A percentile compares a stretch with the other conserved stretches of the same genome.
These are phyloP conservation scores for Achaetomium macrosporum DNA, from an alignment of 2,329 filamentous ascomycete genomes.

Conservation along the genomic window DNA sequence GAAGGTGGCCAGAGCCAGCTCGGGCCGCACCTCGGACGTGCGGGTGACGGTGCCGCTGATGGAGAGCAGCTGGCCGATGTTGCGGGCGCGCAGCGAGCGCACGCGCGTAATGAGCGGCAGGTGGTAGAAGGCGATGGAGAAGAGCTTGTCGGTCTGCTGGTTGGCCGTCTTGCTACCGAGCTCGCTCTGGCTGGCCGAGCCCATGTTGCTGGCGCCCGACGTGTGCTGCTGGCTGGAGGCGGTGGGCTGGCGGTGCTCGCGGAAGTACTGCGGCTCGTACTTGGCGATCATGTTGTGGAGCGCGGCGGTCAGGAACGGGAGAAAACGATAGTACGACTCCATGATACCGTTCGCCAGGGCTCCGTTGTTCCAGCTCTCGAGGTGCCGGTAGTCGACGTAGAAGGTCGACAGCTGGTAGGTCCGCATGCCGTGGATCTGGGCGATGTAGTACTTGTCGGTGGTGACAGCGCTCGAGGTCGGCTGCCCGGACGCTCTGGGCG, in stretches of 20 bases:
- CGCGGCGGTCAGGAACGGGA: conserved; percentile 82
- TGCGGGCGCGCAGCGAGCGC: conserved; percentile 76
- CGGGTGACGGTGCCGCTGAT: conserved; percentile 96
- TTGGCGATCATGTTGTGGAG: conserved; percentile 92
- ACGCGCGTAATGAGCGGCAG: conserved; percentile 80
- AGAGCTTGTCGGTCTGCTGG: conserved; percentile 95
- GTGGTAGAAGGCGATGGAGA: conserved; percentile 90
- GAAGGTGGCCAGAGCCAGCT: conserved; percentile 88
- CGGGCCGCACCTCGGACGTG: conserved; percentile 93
- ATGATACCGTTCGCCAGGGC: conserved; percentile 81
- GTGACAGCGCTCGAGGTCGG: conserved; percentile 65
- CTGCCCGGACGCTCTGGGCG: conserved; percentile 55
- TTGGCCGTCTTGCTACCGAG: conserved; percentile 72
- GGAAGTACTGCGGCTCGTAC: conserved; percentile 90
- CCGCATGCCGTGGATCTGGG: conserved; percentile 73
- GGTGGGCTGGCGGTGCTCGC: conserved; percentile 81
- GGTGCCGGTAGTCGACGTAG: conserved; percentile 82
- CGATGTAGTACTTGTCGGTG: conserved; percentile 78
- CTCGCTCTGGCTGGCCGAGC: conserved; percentile 58
- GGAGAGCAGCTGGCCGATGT: conserved; percentile 88
- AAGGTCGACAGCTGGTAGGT: conserved; percentile 73
- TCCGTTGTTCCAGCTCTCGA: conserved; percentile 70
- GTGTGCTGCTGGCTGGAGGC: conserved; percentile 67
- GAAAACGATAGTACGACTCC: conserved; percentile 88
- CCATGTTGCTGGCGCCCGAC: conserved; percentile 58